phyloP scores from a whole-genome alignment of 805 yeast species.

The Clavispora santaluciae region DNA sequence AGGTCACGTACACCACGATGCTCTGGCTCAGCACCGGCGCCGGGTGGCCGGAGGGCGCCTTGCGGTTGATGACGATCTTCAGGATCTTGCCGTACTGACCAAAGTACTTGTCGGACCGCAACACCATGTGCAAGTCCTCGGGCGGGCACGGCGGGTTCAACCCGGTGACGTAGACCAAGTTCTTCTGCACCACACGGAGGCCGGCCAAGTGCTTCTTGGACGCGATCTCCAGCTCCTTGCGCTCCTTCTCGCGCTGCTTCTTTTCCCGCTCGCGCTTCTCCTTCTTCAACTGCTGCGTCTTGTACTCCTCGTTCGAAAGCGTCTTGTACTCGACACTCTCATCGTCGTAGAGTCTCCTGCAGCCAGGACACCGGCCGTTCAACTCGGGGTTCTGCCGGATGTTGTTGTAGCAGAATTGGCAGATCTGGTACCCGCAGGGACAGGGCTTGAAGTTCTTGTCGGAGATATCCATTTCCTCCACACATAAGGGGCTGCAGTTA shows the following conservation, averaged over 20 bases:
- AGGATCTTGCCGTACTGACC: slow-evolving; percentile 98
- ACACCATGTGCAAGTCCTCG: slow-evolving; percentile 74
- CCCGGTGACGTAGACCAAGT: slow-evolving; percentile 93
- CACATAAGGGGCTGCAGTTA: slow-evolving; percentile 76
- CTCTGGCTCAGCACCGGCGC: slow-evolving; percentile 52
- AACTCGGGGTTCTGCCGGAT: slow-evolving; percentile 93
- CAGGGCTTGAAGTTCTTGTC: slow-evolving; percentile 98
- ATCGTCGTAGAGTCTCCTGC: slow-evolving; percentile 91
- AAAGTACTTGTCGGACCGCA: slow-evolving; percentile 87
- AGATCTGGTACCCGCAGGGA: slow-evolving; percentile 97
- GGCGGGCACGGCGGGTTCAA: slow-evolving; percentile 80
- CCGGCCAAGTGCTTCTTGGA: slow-evolving; percentile 90
- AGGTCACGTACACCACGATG: slow-evolving; percentile 93
- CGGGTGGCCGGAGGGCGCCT: slow-evolving; percentile 42
- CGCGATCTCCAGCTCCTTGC: slow-evolving; percentile 82
- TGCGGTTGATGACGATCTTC: slow-evolving; percentile 87
- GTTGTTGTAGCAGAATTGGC: slow-evolving; percentile 97
- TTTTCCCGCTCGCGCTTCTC: slow-evolving; percentile 76
- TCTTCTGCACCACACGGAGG: slow-evolving; percentile 97
- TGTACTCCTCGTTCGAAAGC: slow-evolving; percentile 82
- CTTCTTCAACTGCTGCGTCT: slow-evolving; percentile 72
- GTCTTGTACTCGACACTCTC: slow-evolving; percentile 84
- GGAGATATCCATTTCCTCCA: slow-evolving; percentile 95
- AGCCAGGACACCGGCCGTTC: slow-evolving; percentile 96
- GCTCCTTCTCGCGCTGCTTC: slow-evolving; percentile 85